A percentile compares a stretch with the other conserved stretches of the same genome.
These are phyloP conservation scores for Wickerhamomyces subpelliculosus DNA, from an alignment of 805 yeast genomes.

Conservation along the genomic window DNA sequence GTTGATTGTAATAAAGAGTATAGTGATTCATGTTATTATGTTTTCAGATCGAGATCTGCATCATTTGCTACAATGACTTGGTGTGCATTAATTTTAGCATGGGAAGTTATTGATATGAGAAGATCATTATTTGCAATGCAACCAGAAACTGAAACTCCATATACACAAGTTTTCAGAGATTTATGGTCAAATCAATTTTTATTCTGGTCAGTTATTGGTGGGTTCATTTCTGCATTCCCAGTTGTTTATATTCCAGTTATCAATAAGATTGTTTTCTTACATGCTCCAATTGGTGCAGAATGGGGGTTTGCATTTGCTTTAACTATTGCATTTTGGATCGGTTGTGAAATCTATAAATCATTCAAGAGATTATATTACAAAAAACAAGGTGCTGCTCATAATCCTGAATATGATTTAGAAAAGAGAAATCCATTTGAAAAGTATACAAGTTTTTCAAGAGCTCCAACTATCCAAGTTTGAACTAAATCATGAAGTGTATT, in stretches of 20 bases:
- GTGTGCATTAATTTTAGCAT: constrained; percentile 75
- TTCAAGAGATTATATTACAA: constrained; percentile 51
- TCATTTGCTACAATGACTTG: constrained; percentile 81
- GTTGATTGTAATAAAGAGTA: constrained; percentile 49
- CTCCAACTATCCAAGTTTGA: constrained; percentile 32
- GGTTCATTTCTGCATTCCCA: constrained; percentile 69
- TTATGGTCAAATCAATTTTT: constrained; percentile 70
- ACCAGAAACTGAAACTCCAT: constrained; percentile 55
- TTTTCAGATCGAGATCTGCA: constrained; percentile 69
- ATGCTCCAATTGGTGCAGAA: constrained; percentile 64
- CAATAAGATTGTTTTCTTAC: constrained; percentile 68
- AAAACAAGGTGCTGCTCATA: constrained; percentile 34
- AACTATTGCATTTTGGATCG: constrained; percentile 46
- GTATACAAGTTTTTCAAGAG: constrained; percentile 52
- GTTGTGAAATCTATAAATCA: constrained; percentile 64
- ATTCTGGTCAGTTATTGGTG: constrained; percentile 74
- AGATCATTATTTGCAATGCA: constrained; percentile 67
- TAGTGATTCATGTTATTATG: constrained; percentile 45
- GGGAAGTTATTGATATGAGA: constrained; percentile 75
- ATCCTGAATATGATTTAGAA: constrained; percentile 61
- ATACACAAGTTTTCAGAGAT: constrained; percentile 53
- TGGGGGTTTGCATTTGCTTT: constrained; percentile 73
- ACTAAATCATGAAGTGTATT: too few species aligned
- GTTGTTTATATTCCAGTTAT: constrained; percentile 86
- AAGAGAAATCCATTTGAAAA: constrained; percentile 55